Evolutionary conservation across 768 basidiomycete genomes (phyloP), one percentile per base, ranked within the genome.

Genomic region (Sutorius australiensis): DNA sequence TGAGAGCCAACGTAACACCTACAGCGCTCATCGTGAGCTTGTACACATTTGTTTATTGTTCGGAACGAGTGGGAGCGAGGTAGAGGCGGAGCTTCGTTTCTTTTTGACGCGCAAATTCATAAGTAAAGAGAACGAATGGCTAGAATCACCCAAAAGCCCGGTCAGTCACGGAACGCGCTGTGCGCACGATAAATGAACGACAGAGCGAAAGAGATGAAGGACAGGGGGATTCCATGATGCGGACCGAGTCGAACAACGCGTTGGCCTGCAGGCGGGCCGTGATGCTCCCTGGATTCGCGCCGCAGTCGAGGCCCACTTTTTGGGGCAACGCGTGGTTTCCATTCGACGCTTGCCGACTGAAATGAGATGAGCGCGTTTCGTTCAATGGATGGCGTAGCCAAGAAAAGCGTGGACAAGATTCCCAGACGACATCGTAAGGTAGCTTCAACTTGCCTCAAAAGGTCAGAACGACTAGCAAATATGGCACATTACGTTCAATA

Each of bases 211-310:
- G 59, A 65, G 50, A 63, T 62, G 63, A 65, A 65, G 24, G 30
- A 42, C 28, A 46, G 60, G 24, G 37, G 21, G 19, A 48, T 33
- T 19, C 46, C 51, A 61, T 38, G 55, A 46, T 41, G 48, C 17
- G 36, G 36, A 38, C 61, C 51, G 46, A 50, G 41, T 36, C n/a
- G 9, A 8, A 49, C 62, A 63, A 62, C 32, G 61, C 50, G 61
- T 53, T 44, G 45, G 48, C 62, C 61, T 64, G 62, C 62, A 62
- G 62, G 61, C 37, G 40, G 6, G 28, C 11, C 42, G 28, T 17
- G 51, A 50, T 44, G 57, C 49, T 34, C 46, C 8, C 17, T 28
- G 61, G 61, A 62, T 64, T 61, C 55, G 51, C 62, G 43, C 37
- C 39, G 50, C 41, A n/a, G 32, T 11, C 16, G 32, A 41, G 41